phyloP scores from a whole-genome alignment of 2,329 filamentous ascomycete species.

The Periconia digitata region DNA sequence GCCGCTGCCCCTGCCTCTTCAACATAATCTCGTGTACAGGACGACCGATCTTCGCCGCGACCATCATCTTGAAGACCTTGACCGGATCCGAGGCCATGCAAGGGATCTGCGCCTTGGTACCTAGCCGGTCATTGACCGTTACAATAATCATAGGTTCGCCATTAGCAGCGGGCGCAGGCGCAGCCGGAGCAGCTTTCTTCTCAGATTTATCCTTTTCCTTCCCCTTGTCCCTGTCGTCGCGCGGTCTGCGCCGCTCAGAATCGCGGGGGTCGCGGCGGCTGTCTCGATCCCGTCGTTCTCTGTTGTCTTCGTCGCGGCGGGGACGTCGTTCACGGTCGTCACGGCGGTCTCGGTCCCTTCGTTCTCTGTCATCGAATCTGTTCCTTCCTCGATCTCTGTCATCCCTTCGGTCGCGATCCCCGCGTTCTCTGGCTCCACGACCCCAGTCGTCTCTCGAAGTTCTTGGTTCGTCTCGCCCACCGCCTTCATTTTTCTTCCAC shows the following conservation, averaged over 20 bases:
- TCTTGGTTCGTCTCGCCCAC: neutral
- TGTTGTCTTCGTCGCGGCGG: conserved; percentile 23
- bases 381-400: conserved; percentile 41
- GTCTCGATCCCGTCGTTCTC: conserved; percentile 13
- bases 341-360: conserved; percentile 46
- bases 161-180: conserved; percentile 4
- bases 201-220: conserved; percentile 36
- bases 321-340: conserved; percentile 12
- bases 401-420: neutral
- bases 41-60: conserved; percentile 84
- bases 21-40: conserved; percentile 89
- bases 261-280: conserved; percentile 9
- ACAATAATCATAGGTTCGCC: conserved; percentile 89
- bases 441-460: conserved; percentile 19
- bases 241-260: conserved; percentile 26
- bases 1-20: conserved; percentile 86
- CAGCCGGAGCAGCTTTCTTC: conserved; percentile 30
- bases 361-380: conserved; percentile 32
- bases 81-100: conserved; percentile 84
- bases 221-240: conserved; percentile 36
- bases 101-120: conserved; percentile 92
- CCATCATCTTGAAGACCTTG: conserved; percentile 85
- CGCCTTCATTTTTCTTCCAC: conserved; percentile 52
- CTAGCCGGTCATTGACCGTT: conserved; percentile 90
- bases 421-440: neutral